Percentiles rank a stretch among this genome's conserved stretches.
These are phyloP conservation scores for Achlya hypogyna DNA, from an alignment of 352 stramenopile genomes.

Conservation along the genomic window DNA sequence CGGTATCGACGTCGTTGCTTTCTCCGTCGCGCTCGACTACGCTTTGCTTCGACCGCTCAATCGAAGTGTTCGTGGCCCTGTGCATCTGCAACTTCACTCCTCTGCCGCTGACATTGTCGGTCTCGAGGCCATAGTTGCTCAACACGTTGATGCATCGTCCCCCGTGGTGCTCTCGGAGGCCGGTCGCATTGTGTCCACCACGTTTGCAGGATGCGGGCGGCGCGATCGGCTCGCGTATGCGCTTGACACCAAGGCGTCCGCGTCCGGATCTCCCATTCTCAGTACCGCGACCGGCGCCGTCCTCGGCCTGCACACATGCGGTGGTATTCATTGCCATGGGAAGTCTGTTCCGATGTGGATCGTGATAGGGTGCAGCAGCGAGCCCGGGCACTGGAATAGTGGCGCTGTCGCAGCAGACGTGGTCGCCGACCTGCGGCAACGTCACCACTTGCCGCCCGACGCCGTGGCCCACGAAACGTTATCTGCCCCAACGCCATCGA, in stretches of 20 bases:
- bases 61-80: not conserved
- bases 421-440: not conserved
- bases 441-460: not conserved
- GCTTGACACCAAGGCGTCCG: not conserved
- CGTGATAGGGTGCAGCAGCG: not conserved
- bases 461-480: not conserved
- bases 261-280: constrained; percentile 8
- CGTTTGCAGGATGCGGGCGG: not conserved
- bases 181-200: not conserved
- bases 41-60: not conserved
- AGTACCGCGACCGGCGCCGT: not conserved
- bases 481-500: not conserved
- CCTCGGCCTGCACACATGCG: constrained; percentile 5
- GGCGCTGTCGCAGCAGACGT: not conserved
- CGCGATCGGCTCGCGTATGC: not conserved
- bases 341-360: not conserved
- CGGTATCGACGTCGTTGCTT: not conserved
- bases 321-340: not conserved
- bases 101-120: not conserved
- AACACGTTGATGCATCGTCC: not conserved
- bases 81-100: not conserved
- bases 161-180: not conserved
- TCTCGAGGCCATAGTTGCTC: not conserved
- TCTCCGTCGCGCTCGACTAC: constrained; percentile 1
- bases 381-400: not conserved